Base-by-base conservation (phyloP, 164 flowering plant species). In the Annona cherimola region DNA sequence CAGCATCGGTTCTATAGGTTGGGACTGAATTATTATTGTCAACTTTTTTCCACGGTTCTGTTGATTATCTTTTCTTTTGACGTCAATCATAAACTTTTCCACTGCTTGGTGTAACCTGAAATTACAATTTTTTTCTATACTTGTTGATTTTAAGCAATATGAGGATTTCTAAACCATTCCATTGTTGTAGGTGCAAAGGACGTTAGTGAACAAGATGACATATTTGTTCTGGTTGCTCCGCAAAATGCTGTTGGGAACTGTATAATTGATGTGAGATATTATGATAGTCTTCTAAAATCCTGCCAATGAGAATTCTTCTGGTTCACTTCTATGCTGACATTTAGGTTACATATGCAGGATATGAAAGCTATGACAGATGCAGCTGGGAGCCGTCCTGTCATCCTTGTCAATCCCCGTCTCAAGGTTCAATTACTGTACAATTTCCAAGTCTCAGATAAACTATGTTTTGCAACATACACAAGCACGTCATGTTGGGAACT, bases 171-270 rank as follows among this genome's bases (percentile, higher is more conserved):
- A 67, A 54, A 42, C n/a, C n/a, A 16, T 46, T 35, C 69, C 54
- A 14, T 35, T 63, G 67, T 77, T 80, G 69, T 80, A 94, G 99
- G 99, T 83, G 87, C 82, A 71, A 82, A 82, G 67, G 96, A 92
- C 75, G 99, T 92, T 74, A 87, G 82, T 42, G 93, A 91, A 75
- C 83, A 88, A 69, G 98, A 95, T 84, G 99, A 92, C 79, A 80
- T 93, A 74, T 92, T 85, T 72, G 86, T 94, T 68, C 74, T 95
- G 67, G 94, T 95, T 69, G 97, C 98, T 83, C 98, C 99, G 68
- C 99, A 95, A 83, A 94, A 95, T 87, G 97, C 97, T 76, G 92
- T 92, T 14, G 98, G 98, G 60, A 95, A 95, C 74, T 95, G 99
- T 78, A 95, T 94, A 62, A 91, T 95, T 68, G 97, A 87, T 81